These are phyloP conservation scores for Beta macrorhiza DNA, from an alignment of 179 eudicot species.

Conservation along the genomic window DNA sequence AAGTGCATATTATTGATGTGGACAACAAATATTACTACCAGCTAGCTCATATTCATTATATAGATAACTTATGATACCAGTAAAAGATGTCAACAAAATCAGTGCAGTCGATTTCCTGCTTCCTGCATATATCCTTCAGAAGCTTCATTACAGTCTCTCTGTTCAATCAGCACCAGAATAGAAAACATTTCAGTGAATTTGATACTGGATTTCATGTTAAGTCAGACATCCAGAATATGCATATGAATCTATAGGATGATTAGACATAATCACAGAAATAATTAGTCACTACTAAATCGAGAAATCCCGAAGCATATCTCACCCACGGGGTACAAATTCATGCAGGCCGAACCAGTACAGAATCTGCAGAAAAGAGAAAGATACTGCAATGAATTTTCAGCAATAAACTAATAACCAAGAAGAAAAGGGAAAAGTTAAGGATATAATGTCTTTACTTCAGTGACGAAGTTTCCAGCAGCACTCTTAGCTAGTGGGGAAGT, in stretches of 20 bases:
- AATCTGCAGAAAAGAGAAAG: constrained; percentile 31
- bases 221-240: not conserved
- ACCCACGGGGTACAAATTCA: constrained; percentile 54
- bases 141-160: constrained; percentile 45
- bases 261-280: not conserved
- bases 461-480: constrained; percentile 48
- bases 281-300: not conserved
- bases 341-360: constrained; percentile 48
- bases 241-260: not conserved
- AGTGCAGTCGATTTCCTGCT: constrained; percentile 52
- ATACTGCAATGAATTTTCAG: not conserved
- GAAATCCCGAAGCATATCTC: constrained; percentile 21
- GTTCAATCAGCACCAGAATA: constrained; percentile 9
- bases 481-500: constrained; percentile 49
- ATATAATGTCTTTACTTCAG: constrained; percentile 40
- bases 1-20: not conserved
- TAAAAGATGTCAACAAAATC: constrained; percentile 52
- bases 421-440: not conserved
- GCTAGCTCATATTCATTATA: not conserved
- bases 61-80: constrained; percentile 36
- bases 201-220: not conserved
- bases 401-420: not conserved
- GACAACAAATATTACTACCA: not conserved
- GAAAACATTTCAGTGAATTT: not conserved
- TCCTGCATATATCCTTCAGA: constrained; percentile 44